A percentile compares a stretch with the other conserved stretches of the same genome.
Evolutionary conservation across 331 rosid genomes (phyloP).

Genomic region (Acacia pycnantha): DNA sequence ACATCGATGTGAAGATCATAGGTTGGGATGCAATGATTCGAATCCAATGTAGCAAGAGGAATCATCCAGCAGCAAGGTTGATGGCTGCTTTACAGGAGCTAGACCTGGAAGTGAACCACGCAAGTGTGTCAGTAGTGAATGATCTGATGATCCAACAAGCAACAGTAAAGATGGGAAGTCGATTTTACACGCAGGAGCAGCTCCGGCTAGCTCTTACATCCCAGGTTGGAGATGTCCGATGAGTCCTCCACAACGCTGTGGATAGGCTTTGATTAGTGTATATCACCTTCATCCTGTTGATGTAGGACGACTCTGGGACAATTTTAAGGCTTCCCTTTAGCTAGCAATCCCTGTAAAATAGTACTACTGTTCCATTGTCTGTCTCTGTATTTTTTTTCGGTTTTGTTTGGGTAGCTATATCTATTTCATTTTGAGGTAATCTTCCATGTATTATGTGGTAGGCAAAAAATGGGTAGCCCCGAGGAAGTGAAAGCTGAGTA

Average conservation of each 20-base stretch:
- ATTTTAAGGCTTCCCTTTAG: slow-evolving; percentile 56
- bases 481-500: slow-evolving; percentile 24
- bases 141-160: slow-evolving; percentile 96
- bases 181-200: slow-evolving; percentile 89
- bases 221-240: slow-evolving; percentile 59
- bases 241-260: not conserved
- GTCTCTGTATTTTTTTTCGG: not conserved
- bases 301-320: slow-evolving; percentile 44
- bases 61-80: slow-evolving; percentile 86
- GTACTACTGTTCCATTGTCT: slow-evolving; percentile 11
- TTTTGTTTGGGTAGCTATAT: slow-evolving; percentile 20
- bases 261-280: slow-evolving; percentile 16
- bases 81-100: slow-evolving; percentile 91
- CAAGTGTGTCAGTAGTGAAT: slow-evolving; percentile 86
- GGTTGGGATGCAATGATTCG: slow-evolving; percentile 97
- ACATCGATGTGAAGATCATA: slow-evolving; percentile 83
- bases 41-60: slow-evolving; percentile 79
- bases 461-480: slow-evolving; percentile 22
- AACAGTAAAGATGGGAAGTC: slow-evolving; percentile 85
- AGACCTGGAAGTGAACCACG: slow-evolving; percentile 85
- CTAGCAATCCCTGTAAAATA: slow-evolving; percentile 44
- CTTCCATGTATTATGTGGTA: not conserved
- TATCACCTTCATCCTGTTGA: not conserved
- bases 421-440: slow-evolving; percentile 22
- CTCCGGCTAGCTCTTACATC: slow-evolving; percentile 62